Evolutionary conservation across 768 basidiomycete genomes (phyloP), one percentile per base, ranked within the genome.

Genomic region (Gloeophyllum trabeum): DNA sequence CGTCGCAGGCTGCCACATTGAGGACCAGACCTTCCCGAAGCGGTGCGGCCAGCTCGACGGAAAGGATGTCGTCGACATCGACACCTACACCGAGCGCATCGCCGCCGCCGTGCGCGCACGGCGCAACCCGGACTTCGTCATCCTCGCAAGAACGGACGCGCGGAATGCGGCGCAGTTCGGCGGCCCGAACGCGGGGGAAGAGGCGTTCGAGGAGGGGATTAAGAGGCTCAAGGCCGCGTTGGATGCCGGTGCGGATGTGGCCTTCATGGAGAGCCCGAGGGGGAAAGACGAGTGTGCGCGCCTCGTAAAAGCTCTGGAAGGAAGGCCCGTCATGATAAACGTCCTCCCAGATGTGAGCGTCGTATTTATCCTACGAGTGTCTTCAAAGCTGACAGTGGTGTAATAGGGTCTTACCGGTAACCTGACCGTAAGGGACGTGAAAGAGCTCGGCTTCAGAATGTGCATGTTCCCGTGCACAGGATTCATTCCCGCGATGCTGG

Each of bases 21-120:
- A 55, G 39, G 54, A 55, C 44, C 53, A 54, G 46, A 51, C 52
- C 34, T 54, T 51, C 46, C 52, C 54, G 28, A 55, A 55, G 42
- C 51, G 54, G 3, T 55, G 54, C 37, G 54, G 54, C 1, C 54
- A 55, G 46, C 48, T 55, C 24, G 41, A 43, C 5, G 54, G 54
- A 3, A 55, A 55, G 46, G 53, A 54, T 23, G 50, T 51, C 23
- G 48, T 52, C n/a, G 45, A 47, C 34, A 49, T 52, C 35, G 54
- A 55, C 46, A 49, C 49, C 40, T 55, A 52, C 48, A 45, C 50
- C 18, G 51, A 52, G 44, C 54, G 54, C 36, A 55, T 55, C 42
- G 46, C 45, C 36, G 52, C 54, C 0, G 52, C 51, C 13, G 50
- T 50, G 24, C 48, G 47, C 32, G 54, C 52, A 37, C 42, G 50